These are phyloP conservation scores for Trichoderma atrobrunneum DNA, from an alignment of 2,329 filamentous ascomycete species.

Conservation along the genomic window DNA sequence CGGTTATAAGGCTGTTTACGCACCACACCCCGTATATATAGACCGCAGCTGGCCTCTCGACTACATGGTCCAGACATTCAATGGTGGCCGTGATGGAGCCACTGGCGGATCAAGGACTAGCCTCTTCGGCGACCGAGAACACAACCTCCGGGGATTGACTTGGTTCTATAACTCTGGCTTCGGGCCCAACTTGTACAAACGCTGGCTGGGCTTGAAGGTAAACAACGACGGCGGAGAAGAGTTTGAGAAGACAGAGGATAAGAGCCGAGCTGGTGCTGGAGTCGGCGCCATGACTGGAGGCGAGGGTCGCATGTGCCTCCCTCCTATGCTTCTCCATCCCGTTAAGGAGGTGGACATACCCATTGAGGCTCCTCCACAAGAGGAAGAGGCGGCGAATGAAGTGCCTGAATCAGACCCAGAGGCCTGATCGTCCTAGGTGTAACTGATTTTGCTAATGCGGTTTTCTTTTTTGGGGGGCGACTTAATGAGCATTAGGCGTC, in stretches of 20 bases:
- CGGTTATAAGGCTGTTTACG: conserved; percentile 88
- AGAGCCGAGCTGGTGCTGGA: conserved; percentile 47
- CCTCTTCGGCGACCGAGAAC: conserved; percentile 79
- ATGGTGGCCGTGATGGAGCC: conserved; percentile 72
- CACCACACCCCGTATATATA: conserved; percentile 83
- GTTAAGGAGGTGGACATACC: conserved; percentile 72
- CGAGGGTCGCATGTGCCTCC: conserved; percentile 86
- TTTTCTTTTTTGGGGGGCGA: not conserved
- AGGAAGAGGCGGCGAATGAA: conserved; percentile 42
- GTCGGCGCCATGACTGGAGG: conserved; percentile 59
- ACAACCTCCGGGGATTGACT: conserved; percentile 80
- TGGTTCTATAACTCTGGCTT: conserved; percentile 94
- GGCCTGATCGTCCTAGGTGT: conserved; percentile 26
- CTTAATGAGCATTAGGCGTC: not conserved
- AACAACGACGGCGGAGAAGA: conserved; percentile 76
- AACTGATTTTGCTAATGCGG: not conserved
- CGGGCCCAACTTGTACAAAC: conserved; percentile 73
- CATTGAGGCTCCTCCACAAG: conserved; percentile 54
- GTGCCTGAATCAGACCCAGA: conserved; percentile 46
- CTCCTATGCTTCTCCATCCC: conserved; percentile 85
- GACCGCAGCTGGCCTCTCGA: conserved; percentile 82
- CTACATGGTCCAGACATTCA: conserved; percentile 76
- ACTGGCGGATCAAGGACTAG: conserved; percentile 70
- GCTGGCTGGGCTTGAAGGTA: conserved; percentile 82
- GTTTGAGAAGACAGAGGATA: conserved; percentile 62